Evolutionary conservation across 2,329 filamentous ascomycete species (phyloP).

Genomic region (Fusarium fracticaudum): DNA sequence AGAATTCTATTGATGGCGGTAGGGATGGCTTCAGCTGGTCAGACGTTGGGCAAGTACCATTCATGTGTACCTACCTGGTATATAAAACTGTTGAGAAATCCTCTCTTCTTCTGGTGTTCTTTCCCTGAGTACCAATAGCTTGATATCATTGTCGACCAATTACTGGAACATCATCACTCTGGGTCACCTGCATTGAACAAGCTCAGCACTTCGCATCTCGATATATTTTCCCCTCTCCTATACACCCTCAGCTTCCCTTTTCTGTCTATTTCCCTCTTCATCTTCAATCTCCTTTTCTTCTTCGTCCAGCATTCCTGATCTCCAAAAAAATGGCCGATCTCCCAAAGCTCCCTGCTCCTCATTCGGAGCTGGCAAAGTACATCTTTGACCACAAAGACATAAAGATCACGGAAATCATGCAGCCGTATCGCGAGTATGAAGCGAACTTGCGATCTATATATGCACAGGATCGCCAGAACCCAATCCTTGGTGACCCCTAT

Average conservation of each 20-base stretch:
- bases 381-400: slow-evolving; percentile 63
- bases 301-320: neutral
- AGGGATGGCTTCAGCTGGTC: slow-evolving; percentile 27
- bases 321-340: slow-evolving; percentile 47
- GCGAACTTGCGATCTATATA: slow-evolving; percentile 72
- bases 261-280: neutral
- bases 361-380: slow-evolving; percentile 59
- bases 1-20: neutral
- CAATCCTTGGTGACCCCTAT: slow-evolving; percentile 63
- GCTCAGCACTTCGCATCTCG: neutral
- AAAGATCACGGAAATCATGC: slow-evolving; percentile 66
- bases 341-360: slow-evolving; percentile 58
- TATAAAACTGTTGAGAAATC: slow-evolving; percentile 34
- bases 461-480: slow-evolving; percentile 72
- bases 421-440: slow-evolving; percentile 75
- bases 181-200: neutral
- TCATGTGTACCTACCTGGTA: neutral
- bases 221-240: neutral
- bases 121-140: neutral
- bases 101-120: neutral
- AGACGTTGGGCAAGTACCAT: neutral
- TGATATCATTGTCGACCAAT: neutral
- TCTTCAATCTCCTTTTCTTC: neutral
- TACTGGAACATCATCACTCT: neutral
- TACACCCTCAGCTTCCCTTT: neutral